phyloP scores from a whole-genome alignment of 768 basidiomycete genomes.

The Harrya chromipes region DNA sequence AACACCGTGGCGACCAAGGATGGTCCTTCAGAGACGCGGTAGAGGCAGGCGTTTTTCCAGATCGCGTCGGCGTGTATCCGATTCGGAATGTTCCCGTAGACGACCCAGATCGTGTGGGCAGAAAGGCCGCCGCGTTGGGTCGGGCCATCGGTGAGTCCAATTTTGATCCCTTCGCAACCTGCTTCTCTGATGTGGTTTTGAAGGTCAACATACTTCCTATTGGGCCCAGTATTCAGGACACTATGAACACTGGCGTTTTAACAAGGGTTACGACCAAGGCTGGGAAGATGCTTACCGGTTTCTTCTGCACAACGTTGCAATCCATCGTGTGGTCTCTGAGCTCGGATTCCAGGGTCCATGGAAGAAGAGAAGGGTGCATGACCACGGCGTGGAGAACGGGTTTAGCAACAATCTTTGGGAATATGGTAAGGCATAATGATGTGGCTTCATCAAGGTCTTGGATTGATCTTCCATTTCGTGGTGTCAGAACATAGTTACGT shows the following conservation, averaged over 20 bases:
- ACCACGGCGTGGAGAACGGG: conserved; percentile 44
- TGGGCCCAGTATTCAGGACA: conserved; percentile 50
- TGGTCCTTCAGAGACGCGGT: conserved; percentile 73
- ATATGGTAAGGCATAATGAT: conserved; percentile 42
- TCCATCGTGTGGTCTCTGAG: conserved; percentile 40
- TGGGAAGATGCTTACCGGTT: conserved; percentile 72
- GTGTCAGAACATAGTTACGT: conserved; percentile 56
- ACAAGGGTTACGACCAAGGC: conserved; percentile 59
- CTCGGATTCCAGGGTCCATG: conserved; percentile 66
- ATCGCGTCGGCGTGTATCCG: conserved; percentile 42
- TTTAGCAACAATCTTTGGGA: conserved; percentile 56
- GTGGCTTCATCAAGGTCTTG: neutral
- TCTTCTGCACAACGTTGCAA: conserved; percentile 32
- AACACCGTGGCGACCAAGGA: conserved; percentile 59
- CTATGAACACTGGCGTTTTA: conserved; percentile 68
- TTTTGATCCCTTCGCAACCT: conserved; percentile 15
- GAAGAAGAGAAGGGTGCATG: conserved; percentile 43
- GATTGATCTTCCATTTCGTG: neutral
- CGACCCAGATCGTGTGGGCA: conserved; percentile 16
- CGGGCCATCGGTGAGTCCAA: conserved; percentile 33
- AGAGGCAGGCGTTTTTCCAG: conserved; percentile 58
- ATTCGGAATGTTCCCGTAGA: conserved; percentile 19
- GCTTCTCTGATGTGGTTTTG: conserved; percentile 10
- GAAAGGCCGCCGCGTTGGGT: conserved; percentile 30
- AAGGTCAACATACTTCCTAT: conserved; percentile 39